Percentiles rank a stretch among this genome's conserved stretches.
Conservation (phyloP, 2,329 filamentous ascomycete genomes). For the Monascus ruber region DNA sequence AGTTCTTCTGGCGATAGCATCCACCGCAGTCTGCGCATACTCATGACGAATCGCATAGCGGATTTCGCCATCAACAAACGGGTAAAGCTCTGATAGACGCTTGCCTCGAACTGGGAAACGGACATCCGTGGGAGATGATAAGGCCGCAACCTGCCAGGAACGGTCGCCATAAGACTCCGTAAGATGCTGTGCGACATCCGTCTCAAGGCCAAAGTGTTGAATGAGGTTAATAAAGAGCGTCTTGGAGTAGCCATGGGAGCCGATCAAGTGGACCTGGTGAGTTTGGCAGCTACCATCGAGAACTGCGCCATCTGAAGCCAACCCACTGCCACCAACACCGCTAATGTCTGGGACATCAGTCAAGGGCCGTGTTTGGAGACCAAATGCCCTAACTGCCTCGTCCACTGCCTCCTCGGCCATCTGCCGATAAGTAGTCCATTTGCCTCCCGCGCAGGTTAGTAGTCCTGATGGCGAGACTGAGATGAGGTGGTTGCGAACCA, state of each 20-base stretch:
- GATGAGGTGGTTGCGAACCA: conserved; percentile 78
- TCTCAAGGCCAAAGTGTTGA: conserved; percentile 85
- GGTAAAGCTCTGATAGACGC: conserved; percentile 69
- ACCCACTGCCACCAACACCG: conserved; percentile 59
- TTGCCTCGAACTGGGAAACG: conserved; percentile 75
- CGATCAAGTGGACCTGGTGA: conserved; percentile 67
- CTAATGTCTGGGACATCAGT: conserved; percentile 54
- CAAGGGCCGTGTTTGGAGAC: conserved; percentile 47
- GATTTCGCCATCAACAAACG: conserved; percentile 85
- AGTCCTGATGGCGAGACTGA: conserved; percentile 69
- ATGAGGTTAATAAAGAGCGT: conserved; percentile 91
- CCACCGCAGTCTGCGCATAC: conserved; percentile 82
- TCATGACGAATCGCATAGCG: conserved; percentile 80
- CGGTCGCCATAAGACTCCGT: conserved; percentile 82
- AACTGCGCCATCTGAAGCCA: conserved; percentile 58
- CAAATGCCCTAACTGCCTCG: conserved; percentile 60
- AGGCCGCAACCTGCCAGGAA: conserved; percentile 76
- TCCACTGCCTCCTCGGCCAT: conserved; percentile 89
- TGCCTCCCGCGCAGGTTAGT: conserved; percentile 75
- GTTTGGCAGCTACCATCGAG: conserved; percentile 71
- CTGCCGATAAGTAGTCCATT: conserved; percentile 88
- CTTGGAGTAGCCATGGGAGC: conserved; percentile 78
- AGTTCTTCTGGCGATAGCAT: conserved; percentile 75
- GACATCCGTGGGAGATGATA: conserved; percentile 64
- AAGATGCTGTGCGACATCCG: conserved; percentile 81